A percentile compares a stretch with the other conserved stretches of the same genome.
These are phyloP conservation scores for Scorias spongiosa DNA, from an alignment of 2,329 filamentous ascomycete genomes.

Conservation along the genomic window DNA sequence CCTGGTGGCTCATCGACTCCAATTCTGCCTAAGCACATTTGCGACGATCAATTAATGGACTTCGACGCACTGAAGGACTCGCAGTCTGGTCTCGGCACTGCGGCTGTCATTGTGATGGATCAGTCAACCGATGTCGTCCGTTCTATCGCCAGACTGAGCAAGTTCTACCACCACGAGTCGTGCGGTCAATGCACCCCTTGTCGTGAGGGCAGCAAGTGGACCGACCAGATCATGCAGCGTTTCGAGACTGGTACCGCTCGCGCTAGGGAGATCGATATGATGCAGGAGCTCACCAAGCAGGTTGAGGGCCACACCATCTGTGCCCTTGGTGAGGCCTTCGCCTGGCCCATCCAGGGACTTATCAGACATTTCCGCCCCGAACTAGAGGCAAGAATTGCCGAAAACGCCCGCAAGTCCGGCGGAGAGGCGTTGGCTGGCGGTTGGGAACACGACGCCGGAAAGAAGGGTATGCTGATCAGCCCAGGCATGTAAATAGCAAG, in stretches of 20 bases:
- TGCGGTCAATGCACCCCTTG: constrained; percentile 99
- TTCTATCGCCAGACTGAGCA: constrained; percentile 78
- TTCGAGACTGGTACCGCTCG: constrained; percentile 85
- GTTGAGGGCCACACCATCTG: constrained; percentile 99
- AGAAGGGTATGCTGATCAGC: constrained; percentile 69
- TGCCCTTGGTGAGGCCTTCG: constrained; percentile 92
- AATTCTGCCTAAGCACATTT: constrained; percentile 76
- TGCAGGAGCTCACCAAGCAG: constrained; percentile 98
- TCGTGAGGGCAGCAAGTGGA: constrained; percentile 98
- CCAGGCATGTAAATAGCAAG: constrained; percentile 59
- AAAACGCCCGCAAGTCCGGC: constrained; percentile 58
- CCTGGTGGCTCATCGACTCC: constrained; percentile 94
- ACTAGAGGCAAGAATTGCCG: constrained; percentile 77
- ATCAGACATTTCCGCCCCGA: constrained; percentile 97
- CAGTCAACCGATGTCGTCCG: constrained; percentile 93
- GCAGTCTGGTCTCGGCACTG: constrained; percentile 91
- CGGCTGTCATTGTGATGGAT: constrained; percentile 98
- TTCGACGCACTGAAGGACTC: constrained; percentile 97
- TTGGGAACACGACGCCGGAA: constrained; percentile 60
- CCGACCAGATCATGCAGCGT: constrained; percentile 94
- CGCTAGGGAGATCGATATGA: constrained; percentile 93
- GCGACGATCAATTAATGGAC: constrained; percentile 96
- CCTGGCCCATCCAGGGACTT: constrained; percentile 94
- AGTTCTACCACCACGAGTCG: constrained; percentile 97
- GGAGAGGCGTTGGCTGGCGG: constrained; percentile 71